Percentiles rank a stretch among this genome's conserved stretches.
These are phyloP conservation scores for Helianthus annuus DNA, from an alignment of 129 eudicot genomes.

Conservation along the genomic window DNA sequence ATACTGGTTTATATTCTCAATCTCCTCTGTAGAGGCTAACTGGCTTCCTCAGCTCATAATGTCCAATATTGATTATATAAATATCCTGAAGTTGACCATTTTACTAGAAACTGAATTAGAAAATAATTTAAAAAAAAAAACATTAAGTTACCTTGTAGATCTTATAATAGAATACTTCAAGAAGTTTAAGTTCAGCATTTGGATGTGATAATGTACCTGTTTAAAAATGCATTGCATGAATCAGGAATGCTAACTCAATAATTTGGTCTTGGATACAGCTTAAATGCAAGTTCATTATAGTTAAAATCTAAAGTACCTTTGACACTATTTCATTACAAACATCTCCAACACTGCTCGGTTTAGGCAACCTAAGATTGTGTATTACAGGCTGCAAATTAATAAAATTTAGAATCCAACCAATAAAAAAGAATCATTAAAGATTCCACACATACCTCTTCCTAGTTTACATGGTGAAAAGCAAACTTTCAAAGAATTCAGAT, in stretches of 20 bases:
- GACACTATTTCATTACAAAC: slow-evolving; percentile 82
- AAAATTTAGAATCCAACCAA: slow-evolving; percentile 8
- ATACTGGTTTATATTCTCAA: too few species aligned
- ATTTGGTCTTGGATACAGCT: not conserved
- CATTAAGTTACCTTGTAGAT: slow-evolving; percentile 71
- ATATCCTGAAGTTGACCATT: slow-evolving; percentile 6
- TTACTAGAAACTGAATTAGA: not conserved
- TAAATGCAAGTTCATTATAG: not conserved
- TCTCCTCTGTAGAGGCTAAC: not conserved
- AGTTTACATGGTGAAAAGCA: too few species aligned
- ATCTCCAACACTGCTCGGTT: slow-evolving; percentile 93
- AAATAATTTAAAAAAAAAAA: not conserved
- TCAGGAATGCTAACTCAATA: not conserved
- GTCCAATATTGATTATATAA: slow-evolving; percentile 47
- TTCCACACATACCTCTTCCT: too few species aligned
- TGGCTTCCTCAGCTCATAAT: slow-evolving; percentile 44
- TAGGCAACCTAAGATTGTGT: slow-evolving; percentile 81
- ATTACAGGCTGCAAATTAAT: slow-evolving; percentile 54
- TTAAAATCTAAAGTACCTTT: too few species aligned
- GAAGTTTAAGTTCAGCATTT: slow-evolving; percentile 86
- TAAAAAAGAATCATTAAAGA: too few species aligned
- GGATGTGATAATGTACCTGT: slow-evolving; percentile 85
- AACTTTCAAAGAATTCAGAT: slow-evolving; percentile 84
- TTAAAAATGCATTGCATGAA: not conserved
- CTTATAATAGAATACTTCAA: slow-evolving; percentile 99